A percentile compares a stretch with the other conserved stretches of the same genome.
These are phyloP conservation scores for Cytospora schulzeri DNA, from an alignment of 2,329 filamentous ascomycete species.

Conservation along the genomic window DNA sequence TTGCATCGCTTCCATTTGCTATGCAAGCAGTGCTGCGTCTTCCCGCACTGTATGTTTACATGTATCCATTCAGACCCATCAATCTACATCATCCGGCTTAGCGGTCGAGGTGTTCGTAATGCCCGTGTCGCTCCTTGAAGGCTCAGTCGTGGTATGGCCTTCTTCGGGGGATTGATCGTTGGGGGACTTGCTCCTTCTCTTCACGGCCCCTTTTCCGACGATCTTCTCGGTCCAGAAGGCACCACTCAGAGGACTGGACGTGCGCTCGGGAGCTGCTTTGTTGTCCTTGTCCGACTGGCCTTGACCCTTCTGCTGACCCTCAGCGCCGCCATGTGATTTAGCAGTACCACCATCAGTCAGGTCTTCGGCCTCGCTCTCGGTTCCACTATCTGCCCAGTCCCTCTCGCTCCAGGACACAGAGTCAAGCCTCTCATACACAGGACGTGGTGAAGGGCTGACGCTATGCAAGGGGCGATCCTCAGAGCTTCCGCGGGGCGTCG, in stretches of 20 bases:
- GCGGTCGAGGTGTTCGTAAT: not conserved
- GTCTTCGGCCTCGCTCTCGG: constrained; percentile 43
- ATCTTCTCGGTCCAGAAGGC: constrained; percentile 59
- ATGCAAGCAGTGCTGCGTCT: not conserved
- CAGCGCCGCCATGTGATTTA: constrained; percentile 4
- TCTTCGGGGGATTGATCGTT: not conserved
- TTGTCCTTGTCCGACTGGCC: constrained; percentile 28
- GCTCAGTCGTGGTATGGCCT: not conserved
- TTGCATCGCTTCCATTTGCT: not conserved
- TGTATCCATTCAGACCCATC: not conserved
- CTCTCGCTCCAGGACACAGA: constrained; percentile 67
- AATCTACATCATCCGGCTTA: constrained; percentile 23
- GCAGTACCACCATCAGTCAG: not conserved
- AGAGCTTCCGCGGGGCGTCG: constrained; percentile 17
- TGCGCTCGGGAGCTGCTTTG: constrained; percentile 30
- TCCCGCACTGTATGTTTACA: not conserved
- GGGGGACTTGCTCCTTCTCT: constrained; percentile 23
- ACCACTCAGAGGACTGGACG: constrained; percentile 31
- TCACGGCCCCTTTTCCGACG: constrained; percentile 34
- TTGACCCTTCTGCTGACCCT: constrained; percentile 17
- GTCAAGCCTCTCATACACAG: constrained; percentile 45
- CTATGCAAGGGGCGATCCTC: constrained; percentile 23
- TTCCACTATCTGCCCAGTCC: constrained; percentile 60
- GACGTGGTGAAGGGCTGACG: constrained; percentile 30
- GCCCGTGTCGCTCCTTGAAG: not conserved